A percentile compares a stretch with the other conserved stretches of the same genome.
Conservation (phyloP, 257 asterid species). For the Ehretia macrophylla region DNA sequence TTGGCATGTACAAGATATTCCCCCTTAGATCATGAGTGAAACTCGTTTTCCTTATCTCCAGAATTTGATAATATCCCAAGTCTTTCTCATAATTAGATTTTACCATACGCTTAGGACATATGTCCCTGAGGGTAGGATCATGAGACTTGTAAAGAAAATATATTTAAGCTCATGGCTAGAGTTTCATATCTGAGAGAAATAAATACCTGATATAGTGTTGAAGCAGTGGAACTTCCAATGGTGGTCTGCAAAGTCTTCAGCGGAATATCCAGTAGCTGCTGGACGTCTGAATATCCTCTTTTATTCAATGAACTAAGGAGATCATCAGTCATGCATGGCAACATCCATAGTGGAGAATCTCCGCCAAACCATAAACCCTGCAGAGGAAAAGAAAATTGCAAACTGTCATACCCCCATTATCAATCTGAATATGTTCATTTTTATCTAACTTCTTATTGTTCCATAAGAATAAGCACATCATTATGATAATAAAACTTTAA, state of each 20-base stretch:
- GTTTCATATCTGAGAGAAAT: slow-evolving; percentile 18
- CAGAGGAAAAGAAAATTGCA: slow-evolving; percentile 23
- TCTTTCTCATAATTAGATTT: background rate
- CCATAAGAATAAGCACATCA: background rate
- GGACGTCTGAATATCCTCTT: slow-evolving; percentile 56
- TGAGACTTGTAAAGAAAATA: background rate
- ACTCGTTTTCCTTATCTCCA: too few relatives aligned
- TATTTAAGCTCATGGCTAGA: background rate
- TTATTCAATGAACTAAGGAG: slow-evolving; percentile 50
- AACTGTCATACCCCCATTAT: background rate
- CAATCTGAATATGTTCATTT: background rate
- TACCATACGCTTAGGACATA: background rate
- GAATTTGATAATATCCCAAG: too few relatives aligned
- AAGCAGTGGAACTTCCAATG: slow-evolving; percentile 38
- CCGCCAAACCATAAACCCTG: slow-evolving; percentile 77
- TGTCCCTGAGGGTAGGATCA: background rate
- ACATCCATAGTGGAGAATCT: slow-evolving; percentile 80
- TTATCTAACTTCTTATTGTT: background rate
- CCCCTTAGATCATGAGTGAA: too few relatives aligned
- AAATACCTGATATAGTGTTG: slow-evolving; percentile 71
- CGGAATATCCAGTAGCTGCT: slow-evolving; percentile 65
- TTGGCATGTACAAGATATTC: too few relatives aligned
- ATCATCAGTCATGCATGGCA: slow-evolving; percentile 83
- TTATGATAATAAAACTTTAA: too few relatives aligned
- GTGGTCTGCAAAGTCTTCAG: slow-evolving; percentile 38